Percentiles rank a stretch among this genome's conserved stretches.
phyloP scores from a whole-genome alignment of 1,284 basidiomycete genomes.

The Tylopilus sp. region DNA sequence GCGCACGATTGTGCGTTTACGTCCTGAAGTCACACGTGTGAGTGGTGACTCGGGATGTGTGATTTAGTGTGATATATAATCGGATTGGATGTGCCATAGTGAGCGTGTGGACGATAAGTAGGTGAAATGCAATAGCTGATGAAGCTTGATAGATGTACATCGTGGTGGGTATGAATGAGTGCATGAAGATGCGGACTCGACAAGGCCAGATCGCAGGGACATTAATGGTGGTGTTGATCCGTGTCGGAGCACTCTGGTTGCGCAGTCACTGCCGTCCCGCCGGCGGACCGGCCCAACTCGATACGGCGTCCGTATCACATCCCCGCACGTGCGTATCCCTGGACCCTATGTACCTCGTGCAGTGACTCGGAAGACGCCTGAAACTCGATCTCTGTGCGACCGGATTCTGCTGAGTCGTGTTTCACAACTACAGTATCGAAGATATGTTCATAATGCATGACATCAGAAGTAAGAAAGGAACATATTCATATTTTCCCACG shows the following conservation, averaged over 20 bases:
- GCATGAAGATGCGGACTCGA: background rate
- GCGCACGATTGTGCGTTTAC: conserved; percentile 9
- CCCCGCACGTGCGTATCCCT: background rate
- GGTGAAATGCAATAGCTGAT: conserved; percentile 1
- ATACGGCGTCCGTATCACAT: no score
- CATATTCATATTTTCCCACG: no score
- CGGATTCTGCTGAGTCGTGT: no score
- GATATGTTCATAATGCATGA: no score
- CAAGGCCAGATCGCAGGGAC: background rate
- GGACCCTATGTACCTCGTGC: background rate
- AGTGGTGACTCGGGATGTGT: conserved; percentile 1
- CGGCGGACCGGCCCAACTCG: no score
- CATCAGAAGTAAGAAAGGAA: no score
- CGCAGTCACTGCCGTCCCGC: conserved; percentile 4
- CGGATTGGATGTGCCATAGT: conserved; percentile 2
- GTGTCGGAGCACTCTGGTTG: background rate
- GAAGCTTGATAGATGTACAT: no score
- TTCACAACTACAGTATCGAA: no score
- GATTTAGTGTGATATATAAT: conserved; percentile 24
- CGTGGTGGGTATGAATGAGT: background rate
- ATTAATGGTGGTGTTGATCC: conserved; percentile 9
- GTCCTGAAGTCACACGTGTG: conserved; percentile 5
- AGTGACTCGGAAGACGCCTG: background rate
- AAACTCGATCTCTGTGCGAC: background rate
- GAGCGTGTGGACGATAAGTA: conserved; percentile 6